These are phyloP conservation scores for Niebla homalea DNA, from an alignment of 495 filamentous ascomycete genomes.

Conservation along the genomic window DNA sequence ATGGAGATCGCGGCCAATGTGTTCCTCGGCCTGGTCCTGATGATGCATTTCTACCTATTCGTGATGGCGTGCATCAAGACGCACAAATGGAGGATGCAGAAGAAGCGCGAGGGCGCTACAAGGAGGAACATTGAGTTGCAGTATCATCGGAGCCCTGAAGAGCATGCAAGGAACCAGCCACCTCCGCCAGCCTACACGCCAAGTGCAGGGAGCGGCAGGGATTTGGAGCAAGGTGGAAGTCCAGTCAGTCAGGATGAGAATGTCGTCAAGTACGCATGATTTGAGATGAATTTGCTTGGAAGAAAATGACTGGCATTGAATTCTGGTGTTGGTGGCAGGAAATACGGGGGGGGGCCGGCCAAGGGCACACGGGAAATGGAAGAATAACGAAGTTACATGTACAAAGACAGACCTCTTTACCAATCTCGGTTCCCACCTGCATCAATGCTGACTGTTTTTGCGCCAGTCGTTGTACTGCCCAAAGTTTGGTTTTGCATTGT, in stretches of 20 bases:
- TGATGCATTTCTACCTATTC: conserved; percentile 17
- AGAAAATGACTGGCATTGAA: not conserved
- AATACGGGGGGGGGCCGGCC: too few relatives aligned
- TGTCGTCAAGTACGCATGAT: conserved; percentile 12
- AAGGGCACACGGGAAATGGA: too few relatives aligned
- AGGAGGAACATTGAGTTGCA: conserved; percentile 13
- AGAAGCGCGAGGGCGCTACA: not conserved
- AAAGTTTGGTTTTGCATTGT: too few relatives aligned
- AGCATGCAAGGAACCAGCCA: conserved; percentile 11
- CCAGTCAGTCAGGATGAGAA: not conserved
- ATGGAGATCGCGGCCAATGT: conserved; percentile 19
- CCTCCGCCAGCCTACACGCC: conserved; percentile 14
- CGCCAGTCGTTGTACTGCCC: too few relatives aligned
- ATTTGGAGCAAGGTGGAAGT: not conserved
- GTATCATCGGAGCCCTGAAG: conserved; percentile 14
- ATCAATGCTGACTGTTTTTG: too few relatives aligned
- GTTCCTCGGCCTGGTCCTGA: conserved; percentile 14
- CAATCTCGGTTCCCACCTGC: too few relatives aligned
- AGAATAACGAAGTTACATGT: too few relatives aligned
- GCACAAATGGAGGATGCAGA: conserved; percentile 9
- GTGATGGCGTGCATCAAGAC: conserved; percentile 14
- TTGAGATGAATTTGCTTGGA: too few relatives aligned
- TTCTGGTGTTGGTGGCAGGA: not conserved
- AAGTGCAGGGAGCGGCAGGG: not conserved
- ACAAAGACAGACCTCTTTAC: too few relatives aligned